phyloP scores from a whole-genome alignment of 345 rosid species.

The Aegle marmelos region DNA sequence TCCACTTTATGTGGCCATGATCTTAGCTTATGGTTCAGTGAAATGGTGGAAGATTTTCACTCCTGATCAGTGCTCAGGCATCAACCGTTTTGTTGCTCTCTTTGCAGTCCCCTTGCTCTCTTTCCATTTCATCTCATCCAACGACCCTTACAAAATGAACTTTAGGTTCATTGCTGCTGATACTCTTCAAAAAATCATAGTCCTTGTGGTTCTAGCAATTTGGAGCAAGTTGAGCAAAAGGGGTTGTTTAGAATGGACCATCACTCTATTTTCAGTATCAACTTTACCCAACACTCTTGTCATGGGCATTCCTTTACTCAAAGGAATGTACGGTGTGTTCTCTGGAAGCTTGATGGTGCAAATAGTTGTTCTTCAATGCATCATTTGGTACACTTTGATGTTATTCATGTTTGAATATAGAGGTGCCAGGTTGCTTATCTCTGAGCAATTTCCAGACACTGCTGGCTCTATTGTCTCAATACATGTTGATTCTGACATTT shows the following conservation, averaged over 20 bases:
- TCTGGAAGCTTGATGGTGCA: slow-evolving; percentile 80
- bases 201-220: slow-evolving; percentile 37
- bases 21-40: slow-evolving; percentile 91
- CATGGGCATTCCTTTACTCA: slow-evolving; percentile 77
- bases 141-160: slow-evolving; percentile 69
- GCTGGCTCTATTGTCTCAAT: slow-evolving; percentile 70
- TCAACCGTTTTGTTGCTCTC: slow-evolving; percentile 96
- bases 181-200: slow-evolving; percentile 59
- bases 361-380: slow-evolving; percentile 76
- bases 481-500: slow-evolving; percentile 67
- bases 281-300: slow-evolving; percentile 74
- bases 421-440: slow-evolving; percentile 56
- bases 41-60: slow-evolving; percentile 99
- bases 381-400: slow-evolving; percentile 81
- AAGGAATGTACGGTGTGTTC: slow-evolving; percentile 70
- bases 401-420: slow-evolving; percentile 68
- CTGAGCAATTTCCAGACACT: slow-evolving; percentile 72
- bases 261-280: slow-evolving; percentile 66
- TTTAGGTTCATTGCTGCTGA: slow-evolving; percentile 71
- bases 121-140: slow-evolving; percentile 76
- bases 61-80: slow-evolving; percentile 96
- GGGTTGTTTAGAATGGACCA: slow-evolving; percentile 71
- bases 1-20: slow-evolving; percentile 98
- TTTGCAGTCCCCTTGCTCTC: slow-evolving; percentile 98
- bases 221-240: slow-evolving; percentile 49